Evolutionary conservation across 1,139 yeast genomes (phyloP).

Genomic region (Meyerozyma carpophila): DNA sequence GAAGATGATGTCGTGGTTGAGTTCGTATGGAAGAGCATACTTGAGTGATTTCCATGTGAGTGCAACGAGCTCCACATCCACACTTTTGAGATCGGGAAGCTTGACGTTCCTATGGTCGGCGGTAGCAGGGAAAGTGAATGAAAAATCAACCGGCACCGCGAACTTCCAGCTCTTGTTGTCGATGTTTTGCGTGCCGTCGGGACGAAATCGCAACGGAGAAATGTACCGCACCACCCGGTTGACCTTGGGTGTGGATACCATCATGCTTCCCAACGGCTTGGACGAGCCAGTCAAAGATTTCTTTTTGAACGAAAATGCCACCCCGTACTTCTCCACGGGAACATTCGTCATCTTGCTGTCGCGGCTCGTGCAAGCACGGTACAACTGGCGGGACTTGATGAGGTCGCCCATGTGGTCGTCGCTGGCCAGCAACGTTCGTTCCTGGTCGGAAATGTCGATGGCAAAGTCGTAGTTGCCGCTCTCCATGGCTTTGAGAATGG

Average conservation of each 20-base stretch:
- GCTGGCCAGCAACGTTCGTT: not conserved
- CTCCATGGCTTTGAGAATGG: conserved; percentile 15
- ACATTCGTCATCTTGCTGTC: not conserved
- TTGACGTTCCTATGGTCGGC: not conserved
- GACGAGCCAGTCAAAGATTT: conserved; percentile 9
- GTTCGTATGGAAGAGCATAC: conserved; percentile 16
- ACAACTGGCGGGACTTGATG: conserved; percentile 9
- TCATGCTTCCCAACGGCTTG: conserved; percentile 14
- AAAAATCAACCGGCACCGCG: conserved; percentile 23
- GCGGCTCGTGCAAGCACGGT: not conserved
- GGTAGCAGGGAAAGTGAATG: conserved; percentile 10
- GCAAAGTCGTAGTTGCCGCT: conserved; percentile 9
- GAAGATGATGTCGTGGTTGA: conserved; percentile 17
- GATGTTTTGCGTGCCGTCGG: conserved; percentile 3
- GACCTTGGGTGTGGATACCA: conserved; percentile 22
- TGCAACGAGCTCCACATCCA: conserved; percentile 15
- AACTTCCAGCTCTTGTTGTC: conserved; percentile 22
- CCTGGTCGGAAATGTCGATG: conserved; percentile 10
- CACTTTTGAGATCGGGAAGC: conserved; percentile 13
- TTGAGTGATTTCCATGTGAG: conserved; percentile 14
- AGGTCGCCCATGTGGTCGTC: conserved; percentile 6
- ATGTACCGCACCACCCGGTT: conserved; percentile 26
- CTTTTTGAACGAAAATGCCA: conserved; percentile 12
- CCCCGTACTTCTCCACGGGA: conserved; percentile 6
- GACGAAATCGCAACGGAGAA: conserved; percentile 24